Evolutionary conservation across 2,329 filamentous ascomycete species (phyloP).

Genomic region (Phialophora expanda): DNA sequence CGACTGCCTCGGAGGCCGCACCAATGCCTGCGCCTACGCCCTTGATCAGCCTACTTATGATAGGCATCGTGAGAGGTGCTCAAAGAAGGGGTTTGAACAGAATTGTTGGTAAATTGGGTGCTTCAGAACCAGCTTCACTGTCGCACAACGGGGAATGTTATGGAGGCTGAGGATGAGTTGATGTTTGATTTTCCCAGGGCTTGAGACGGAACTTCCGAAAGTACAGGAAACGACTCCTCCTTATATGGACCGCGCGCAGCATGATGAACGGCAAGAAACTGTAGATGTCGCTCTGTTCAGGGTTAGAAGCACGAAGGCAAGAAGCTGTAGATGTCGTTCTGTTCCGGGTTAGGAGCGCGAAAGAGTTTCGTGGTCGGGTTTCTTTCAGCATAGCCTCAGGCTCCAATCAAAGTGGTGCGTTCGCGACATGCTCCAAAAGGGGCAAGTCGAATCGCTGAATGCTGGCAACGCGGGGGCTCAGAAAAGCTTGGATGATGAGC

Average conservation of each 20-base stretch:
- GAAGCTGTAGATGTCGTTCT: background rate
- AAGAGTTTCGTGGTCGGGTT: constrained; percentile 1
- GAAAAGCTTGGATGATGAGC: constrained; percentile 13
- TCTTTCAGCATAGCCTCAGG: constrained; percentile 11
- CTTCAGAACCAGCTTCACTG: background rate
- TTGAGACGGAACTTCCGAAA: background rate
- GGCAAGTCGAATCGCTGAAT: constrained; percentile 2
- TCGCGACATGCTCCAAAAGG: constrained; percentile 20
- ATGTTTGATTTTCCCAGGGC: background rate
- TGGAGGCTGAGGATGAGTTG: background rate
- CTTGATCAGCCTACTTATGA: constrained; percentile 30
- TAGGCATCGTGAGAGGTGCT: constrained; percentile 16
- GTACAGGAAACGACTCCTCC: background rate
- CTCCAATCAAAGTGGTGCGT: background rate
- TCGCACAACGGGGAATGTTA: background rate
- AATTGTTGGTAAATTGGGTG: background rate
- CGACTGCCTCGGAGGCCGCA: constrained; percentile 30
- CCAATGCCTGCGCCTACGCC: constrained; percentile 33
- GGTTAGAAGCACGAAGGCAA: constrained; percentile 20
- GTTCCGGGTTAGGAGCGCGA: constrained; percentile 20
- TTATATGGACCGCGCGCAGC: background rate
- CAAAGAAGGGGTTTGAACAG: background rate
- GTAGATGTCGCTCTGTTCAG: background rate
- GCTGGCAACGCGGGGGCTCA: constrained; percentile 10
- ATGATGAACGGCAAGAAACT: background rate